Conservation (phyloP, 371 early-diverging fungal genomes). For the Mucor lusitanicus region DNA sequence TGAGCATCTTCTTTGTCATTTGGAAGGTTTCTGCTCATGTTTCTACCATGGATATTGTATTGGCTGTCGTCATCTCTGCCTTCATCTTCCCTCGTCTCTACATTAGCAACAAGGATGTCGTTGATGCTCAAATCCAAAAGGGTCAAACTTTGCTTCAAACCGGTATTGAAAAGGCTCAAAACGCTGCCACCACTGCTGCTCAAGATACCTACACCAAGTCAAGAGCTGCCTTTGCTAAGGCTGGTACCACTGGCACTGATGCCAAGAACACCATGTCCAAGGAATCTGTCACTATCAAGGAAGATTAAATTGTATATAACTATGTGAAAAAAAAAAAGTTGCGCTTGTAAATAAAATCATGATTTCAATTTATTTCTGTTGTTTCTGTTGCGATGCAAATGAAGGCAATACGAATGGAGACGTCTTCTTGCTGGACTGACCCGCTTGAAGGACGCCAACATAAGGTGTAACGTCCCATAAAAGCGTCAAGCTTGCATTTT, state of each 20-base stretch:
- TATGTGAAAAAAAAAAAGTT: background rate
- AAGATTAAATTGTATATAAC: constrained; percentile 16
- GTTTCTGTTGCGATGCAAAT: constrained; percentile 4
- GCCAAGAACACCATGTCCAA: constrained; percentile 32
- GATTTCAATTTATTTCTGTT: background rate
- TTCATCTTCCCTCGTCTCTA: constrained; percentile 37
- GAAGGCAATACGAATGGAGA: constrained; percentile 21
- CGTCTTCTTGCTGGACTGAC: constrained; percentile 26
- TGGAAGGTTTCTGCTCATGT: constrained; percentile 45
- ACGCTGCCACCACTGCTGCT: constrained; percentile 17
- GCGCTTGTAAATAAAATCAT: background rate
- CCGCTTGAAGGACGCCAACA: constrained; percentile 75
- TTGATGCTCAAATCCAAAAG: constrained; percentile 42
- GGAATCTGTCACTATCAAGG: constrained; percentile 19
- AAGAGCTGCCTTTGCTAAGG: constrained; percentile 23
- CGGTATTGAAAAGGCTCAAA: constrained; percentile 22
- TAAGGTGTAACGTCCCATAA: constrained; percentile 90
- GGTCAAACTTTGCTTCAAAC: constrained; percentile 31
- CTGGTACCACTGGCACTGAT: constrained; percentile 38
- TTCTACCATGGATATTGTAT: constrained; percentile 33
- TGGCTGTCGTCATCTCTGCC: constrained; percentile 18
- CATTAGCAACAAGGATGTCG: constrained; percentile 30
- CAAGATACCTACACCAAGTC: constrained; percentile 27
- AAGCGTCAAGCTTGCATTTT: constrained; percentile 74
- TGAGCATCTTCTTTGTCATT: constrained; percentile 34